Evolutionary conservation across 2,329 filamentous ascomycete genomes (phyloP).

Genomic region (Pestalotiopsis sp.): DNA sequence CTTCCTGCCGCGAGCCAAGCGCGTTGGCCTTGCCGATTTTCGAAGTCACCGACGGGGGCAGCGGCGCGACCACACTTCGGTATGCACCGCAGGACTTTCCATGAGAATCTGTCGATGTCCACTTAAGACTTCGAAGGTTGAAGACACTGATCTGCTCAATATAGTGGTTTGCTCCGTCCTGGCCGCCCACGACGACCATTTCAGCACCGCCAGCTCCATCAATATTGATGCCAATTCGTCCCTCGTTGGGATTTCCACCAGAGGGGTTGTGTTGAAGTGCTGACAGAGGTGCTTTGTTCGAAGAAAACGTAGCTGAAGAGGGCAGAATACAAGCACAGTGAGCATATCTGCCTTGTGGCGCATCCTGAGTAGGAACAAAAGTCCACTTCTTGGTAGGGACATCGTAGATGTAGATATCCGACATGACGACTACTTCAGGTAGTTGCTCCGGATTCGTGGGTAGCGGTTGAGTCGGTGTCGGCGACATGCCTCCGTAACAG

Average conservation of each 20-base stretch:
- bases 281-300: constrained; percentile 78
- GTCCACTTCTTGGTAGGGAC: constrained; percentile 83
- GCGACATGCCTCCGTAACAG: constrained; percentile 98
- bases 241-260: constrained; percentile 81
- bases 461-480: constrained; percentile 56
- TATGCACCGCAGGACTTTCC: constrained; percentile 96
- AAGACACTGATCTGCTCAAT: constrained; percentile 99
- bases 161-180: constrained; percentile 97
- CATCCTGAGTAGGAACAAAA: constrained; percentile 75
- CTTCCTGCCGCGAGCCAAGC: constrained; percentile 42
- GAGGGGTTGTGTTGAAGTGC: constrained; percentile 89
- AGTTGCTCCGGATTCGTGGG: constrained; percentile 62
- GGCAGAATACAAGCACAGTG: constrained; percentile 93
- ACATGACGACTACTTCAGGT: constrained; percentile 94
- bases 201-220: constrained; percentile 92
- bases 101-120: constrained; percentile 85
- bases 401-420: constrained; percentile 95
- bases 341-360: constrained; percentile 92
- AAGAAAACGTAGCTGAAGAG: constrained; percentile 85
- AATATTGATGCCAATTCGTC: constrained; percentile 82
- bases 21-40: constrained; percentile 65
- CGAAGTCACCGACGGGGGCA: constrained; percentile 66
- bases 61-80: constrained; percentile 87
- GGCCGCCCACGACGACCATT: constrained; percentile 95
- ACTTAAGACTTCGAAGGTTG: constrained; percentile 91